Conservation (phyloP, 768 basidiomycete species). For the Calocybe cyanea region DNA sequence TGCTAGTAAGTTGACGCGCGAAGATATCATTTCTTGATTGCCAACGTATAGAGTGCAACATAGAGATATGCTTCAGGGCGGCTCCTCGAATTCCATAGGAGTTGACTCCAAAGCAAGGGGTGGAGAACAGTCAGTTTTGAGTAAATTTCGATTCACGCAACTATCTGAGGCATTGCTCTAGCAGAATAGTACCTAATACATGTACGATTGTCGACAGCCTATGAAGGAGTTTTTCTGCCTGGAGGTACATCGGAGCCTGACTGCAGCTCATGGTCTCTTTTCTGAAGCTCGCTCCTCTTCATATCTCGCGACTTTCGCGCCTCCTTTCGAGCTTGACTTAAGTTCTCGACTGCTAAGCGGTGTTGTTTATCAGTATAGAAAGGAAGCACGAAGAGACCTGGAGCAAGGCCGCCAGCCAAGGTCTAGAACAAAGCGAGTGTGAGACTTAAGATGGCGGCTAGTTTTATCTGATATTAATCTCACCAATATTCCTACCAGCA, state of each 20-base stretch:
- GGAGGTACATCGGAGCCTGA: not conserved
- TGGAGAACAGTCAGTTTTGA: too few species aligned
- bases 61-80: too few species aligned
- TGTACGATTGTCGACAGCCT: not conserved
- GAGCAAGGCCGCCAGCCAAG: slow-evolving; percentile 41
- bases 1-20: too few species aligned
- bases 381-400: slow-evolving; percentile 34
- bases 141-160: too few species aligned
- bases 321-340: slow-evolving; percentile 56
- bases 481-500: slow-evolving; percentile 47
- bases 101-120: too few species aligned
- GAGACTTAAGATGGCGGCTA: not conserved
- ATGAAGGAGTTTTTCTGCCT: not conserved
- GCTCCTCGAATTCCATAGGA: too few species aligned
- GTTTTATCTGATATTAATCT: slow-evolving; percentile 15
- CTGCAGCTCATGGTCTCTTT: slow-evolving; percentile 40
- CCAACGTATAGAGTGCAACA: too few species aligned
- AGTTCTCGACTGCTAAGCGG: slow-evolving; percentile 48
- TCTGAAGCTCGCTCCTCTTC: slow-evolving; percentile 46
- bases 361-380: slow-evolving; percentile 41
- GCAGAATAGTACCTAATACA: too few species aligned
- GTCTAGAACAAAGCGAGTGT: slow-evolving; percentile 26
- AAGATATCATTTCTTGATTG: too few species aligned
- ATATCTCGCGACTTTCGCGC: slow-evolving; percentile 52
- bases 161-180: too few species aligned